Evolutionary conservation across 306 rosid genomes (phyloP).

Genomic region (Sesbania bispinosa): DNA sequence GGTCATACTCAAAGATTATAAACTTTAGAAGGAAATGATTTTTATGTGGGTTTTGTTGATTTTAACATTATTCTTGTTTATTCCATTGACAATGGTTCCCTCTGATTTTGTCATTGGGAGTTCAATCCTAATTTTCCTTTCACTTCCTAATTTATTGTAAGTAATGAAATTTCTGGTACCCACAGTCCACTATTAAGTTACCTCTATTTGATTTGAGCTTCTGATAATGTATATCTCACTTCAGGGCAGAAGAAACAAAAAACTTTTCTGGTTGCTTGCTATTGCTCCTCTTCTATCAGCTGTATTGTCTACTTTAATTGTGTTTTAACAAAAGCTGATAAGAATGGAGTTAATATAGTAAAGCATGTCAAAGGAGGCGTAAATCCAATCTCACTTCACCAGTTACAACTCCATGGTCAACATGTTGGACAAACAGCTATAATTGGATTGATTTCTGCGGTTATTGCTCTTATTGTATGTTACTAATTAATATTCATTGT

Average conservation of each 20-base stretch:
- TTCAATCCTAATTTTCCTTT: conserved; percentile 71
- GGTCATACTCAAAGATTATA: neutral
- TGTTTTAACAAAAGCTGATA: conserved; percentile 68
- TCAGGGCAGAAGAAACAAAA: conserved; percentile 82
- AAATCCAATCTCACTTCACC: conserved; percentile 67
- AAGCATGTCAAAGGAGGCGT: conserved; percentile 65
- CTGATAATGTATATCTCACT: neutral
- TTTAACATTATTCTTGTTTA: neutral
- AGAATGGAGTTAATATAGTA: conserved; percentile 75
- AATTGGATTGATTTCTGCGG: conserved; percentile 66
- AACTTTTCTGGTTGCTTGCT: conserved; percentile 81
- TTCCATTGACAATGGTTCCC: conserved; percentile 63
- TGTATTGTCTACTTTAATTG: conserved; percentile 71
- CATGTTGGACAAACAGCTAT: conserved; percentile 69
- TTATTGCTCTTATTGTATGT: conserved; percentile 83
- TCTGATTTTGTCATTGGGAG: conserved; percentile 70
- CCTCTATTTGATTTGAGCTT: conserved; percentile 3
- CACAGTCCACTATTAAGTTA: neutral
- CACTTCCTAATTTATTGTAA: conserved; percentile 60
- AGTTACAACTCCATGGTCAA: conserved; percentile 57
- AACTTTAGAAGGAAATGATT: neutral
- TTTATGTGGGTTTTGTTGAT: neutral
- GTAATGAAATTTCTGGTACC: conserved; percentile 23
- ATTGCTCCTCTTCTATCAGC: conserved; percentile 78
- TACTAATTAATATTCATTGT: neutral